Conservation (phyloP, 306 rosid genomes). For the Cucurbita pepo region DNA sequence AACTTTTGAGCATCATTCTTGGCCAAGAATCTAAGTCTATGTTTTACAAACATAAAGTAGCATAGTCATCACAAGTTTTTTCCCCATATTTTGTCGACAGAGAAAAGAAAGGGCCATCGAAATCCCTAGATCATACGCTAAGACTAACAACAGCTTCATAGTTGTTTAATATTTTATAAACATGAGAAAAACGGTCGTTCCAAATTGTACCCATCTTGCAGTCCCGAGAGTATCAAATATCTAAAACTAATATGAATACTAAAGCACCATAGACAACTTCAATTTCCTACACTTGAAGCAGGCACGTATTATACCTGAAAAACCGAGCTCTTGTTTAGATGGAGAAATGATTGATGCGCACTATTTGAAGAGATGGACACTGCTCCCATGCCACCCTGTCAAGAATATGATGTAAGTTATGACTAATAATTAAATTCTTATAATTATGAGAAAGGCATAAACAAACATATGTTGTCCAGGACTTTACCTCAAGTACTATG, state of each 20-base stretch:
- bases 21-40: not conserved
- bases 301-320: conserved; percentile 45
- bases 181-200: not conserved
- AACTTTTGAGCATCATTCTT: not conserved
- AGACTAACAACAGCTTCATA: not conserved
- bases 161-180: not conserved
- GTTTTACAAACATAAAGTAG: not conserved
- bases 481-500: conserved; percentile 42
- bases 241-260: not conserved
- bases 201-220: not conserved
- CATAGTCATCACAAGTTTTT: not conserved
- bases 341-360: conserved; percentile 35
- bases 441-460: not conserved
- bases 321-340: conserved; percentile 37
- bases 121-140: not conserved
- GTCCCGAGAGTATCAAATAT: not conserved
- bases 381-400: conserved; percentile 45
- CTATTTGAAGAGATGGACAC: conserved; percentile 28
- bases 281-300: not conserved
- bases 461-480: not conserved
- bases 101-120: conserved; percentile 7
- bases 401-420: conserved; percentile 4
- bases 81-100: not conserved
- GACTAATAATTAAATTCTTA: not conserved
- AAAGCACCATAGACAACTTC: not conserved